Percentiles rank a stretch among this genome's conserved stretches.
Conservation (phyloP, 2,329 filamentous ascomycete genomes). For the Chlorencoelia australis region DNA sequence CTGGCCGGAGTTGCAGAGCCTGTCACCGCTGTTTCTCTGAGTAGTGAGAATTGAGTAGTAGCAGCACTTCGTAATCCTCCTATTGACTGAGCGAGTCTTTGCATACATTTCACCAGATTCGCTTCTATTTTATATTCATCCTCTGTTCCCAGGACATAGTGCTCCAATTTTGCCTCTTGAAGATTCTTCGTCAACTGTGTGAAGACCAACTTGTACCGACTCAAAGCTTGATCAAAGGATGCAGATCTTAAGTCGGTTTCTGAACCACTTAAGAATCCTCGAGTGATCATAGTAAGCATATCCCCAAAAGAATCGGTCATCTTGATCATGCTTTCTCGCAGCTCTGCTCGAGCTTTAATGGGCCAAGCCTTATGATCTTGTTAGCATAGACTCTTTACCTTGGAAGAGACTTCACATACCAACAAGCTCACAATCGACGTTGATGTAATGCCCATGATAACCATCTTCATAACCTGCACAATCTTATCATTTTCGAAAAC, state of each 20-base stretch:
- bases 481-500: conserved; percentile 77
- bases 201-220: conserved; percentile 57
- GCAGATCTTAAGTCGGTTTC: conserved; percentile 65
- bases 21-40: conserved; percentile 46
- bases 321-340: conserved; percentile 64
- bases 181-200: conserved; percentile 65
- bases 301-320: conserved; percentile 68
- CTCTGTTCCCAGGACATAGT: conserved; percentile 73
- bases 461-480: conserved; percentile 71
- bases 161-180: conserved; percentile 79
- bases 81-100: conserved; percentile 76
- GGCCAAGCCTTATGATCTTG: conserved; percentile 36
- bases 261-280: conserved; percentile 72
- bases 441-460: conserved; percentile 64
- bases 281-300: conserved; percentile 72
- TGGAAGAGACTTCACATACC: conserved; percentile 43
- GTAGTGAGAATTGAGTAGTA: conserved; percentile 74
- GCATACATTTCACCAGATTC: conserved; percentile 72
- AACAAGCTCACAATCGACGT: conserved; percentile 67
- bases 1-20: conserved; percentile 13
- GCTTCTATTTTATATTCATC: conserved; percentile 69
- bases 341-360: conserved; percentile 61
- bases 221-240: conserved; percentile 51
- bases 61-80: conserved; percentile 86
- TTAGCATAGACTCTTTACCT: too few species aligned